Evolutionary conservation across 2,329 filamentous ascomycete genomes (phyloP).

Genomic region (Emmonsiellopsis sp.): DNA sequence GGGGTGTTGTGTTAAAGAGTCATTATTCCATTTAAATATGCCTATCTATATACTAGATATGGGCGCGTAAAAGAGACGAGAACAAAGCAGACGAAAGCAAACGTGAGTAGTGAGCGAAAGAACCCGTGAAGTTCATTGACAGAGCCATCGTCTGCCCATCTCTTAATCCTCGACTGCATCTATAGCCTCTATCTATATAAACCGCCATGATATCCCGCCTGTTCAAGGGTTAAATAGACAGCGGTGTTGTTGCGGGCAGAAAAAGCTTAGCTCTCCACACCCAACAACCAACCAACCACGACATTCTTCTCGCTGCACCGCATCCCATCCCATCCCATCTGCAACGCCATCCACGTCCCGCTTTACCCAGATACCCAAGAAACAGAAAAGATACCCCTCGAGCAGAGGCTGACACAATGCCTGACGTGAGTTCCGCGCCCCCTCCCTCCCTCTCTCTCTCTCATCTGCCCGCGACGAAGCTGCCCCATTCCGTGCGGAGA

Average conservation of each 20-base stretch:
- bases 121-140: too few species aligned
- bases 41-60: too few species aligned
- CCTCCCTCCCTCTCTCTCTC: background rate
- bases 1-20: too few species aligned
- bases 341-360: background rate
- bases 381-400: background rate
- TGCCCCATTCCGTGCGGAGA: background rate
- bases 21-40: too few species aligned
- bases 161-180: too few species aligned
- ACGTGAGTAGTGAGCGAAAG: too few species aligned
- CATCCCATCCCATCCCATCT: background rate
- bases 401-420: constrained; percentile 26
- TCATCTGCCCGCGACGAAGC: constrained; percentile 2
- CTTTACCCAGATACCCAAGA: background rate
- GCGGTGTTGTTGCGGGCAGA: background rate
- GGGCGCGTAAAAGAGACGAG: too few species aligned
- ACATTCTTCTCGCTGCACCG: background rate
- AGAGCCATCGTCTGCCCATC: too few species aligned
- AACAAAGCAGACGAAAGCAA: too few species aligned
- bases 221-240: too few species aligned
- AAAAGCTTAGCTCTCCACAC: background rate
- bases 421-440: constrained; percentile 29
- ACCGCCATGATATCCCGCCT: too few species aligned
- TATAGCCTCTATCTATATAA: too few species aligned
- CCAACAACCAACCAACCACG: background rate